Base-by-base conservation (phyloP, 768 basidiomycete genomes). In the Gloeopeniophorella convolvens region DNA sequence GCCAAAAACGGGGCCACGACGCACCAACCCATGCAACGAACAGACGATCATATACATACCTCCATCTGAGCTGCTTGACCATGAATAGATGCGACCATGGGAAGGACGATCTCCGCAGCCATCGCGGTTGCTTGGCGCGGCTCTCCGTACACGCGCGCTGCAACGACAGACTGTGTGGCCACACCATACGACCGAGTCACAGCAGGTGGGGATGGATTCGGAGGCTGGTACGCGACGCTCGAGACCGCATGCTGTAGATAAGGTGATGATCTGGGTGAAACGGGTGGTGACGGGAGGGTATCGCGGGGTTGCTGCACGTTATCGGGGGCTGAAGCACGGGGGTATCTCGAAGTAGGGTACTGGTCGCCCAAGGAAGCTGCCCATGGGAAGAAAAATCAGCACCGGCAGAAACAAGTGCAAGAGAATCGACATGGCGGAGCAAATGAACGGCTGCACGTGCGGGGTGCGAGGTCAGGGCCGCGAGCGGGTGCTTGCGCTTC, bases 231-330 rank as follows among this genome's bases (percentile, higher is more conserved):
- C 24, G 39, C 11, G 21, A 35, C 33, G 24, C 40, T 47, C 24
- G 35, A 40, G 8, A 13, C 34, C 34, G 37, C 18, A 32, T 42
- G 32, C 15, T 33, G 43, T 52, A 32, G 21, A 42, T 39, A 20
- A 10, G 24, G 26, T 9, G 43, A 20, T 27, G n/a, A 24, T 15
- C 21, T 45, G 24, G 54, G 45, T 1, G 50, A 47, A 15, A 46
- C 13, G 16, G 51, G 54, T 20, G 40, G 45, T 16, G 54, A 34
- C 18, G 54, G 51, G 16, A 48, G 41, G 45, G 35, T 7, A 15
- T 54, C 51, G 31, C 51, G 50, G 27, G n/a, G 11, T 21, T 46
- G 27, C 28, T 43, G 35, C 16, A 30, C n/a, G 16, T 7, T 45
- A 23, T 41, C 43, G 4, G 20, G 15, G 21, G 45, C 13, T 0